A percentile compares a stretch with the other conserved stretches of the same genome.
Evolutionary conservation across 768 basidiomycete species (phyloP).

Genomic region (Trametopsis cervina): DNA sequence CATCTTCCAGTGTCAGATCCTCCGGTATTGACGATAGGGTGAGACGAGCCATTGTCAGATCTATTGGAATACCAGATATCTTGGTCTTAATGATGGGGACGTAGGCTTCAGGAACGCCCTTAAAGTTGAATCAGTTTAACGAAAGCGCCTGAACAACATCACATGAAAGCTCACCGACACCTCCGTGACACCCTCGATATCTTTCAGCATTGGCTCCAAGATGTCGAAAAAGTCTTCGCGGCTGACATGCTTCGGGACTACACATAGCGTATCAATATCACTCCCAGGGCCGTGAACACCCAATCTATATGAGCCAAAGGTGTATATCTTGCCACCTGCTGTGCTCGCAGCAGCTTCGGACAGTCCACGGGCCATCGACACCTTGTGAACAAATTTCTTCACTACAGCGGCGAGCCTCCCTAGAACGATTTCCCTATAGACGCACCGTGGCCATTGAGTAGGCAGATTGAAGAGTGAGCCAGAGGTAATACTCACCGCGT

Average conservation of each 20-base stretch:
- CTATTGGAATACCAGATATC: constrained; percentile 87
- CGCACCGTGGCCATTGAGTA: not conserved
- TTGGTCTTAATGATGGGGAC: constrained; percentile 93
- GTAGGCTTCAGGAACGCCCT: constrained; percentile 96
- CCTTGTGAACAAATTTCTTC: constrained; percentile 85
- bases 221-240: constrained; percentile 93
- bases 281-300: constrained; percentile 94
- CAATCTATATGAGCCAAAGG: constrained; percentile 95
- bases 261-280: constrained; percentile 98
- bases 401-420: constrained; percentile 85
- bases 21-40: constrained; percentile 87
- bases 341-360: constrained; percentile 83
- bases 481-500: constrained; percentile 57
- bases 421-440: constrained; percentile 83
- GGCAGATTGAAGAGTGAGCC: not conserved
- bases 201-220: constrained; percentile 84
- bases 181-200: constrained; percentile 77
- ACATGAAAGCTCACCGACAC: constrained; percentile 63
- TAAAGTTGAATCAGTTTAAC: constrained; percentile 6
- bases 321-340: constrained; percentile 98
- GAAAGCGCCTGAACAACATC: not conserved
- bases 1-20: constrained; percentile 83
- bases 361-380: constrained; percentile 72
- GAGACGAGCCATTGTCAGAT: constrained; percentile 89
- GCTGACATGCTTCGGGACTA: constrained; percentile 93